Base-by-base conservation (phyloP, 2,329 filamentous ascomycete genomes). In the Clonostachys rosea region DNA sequence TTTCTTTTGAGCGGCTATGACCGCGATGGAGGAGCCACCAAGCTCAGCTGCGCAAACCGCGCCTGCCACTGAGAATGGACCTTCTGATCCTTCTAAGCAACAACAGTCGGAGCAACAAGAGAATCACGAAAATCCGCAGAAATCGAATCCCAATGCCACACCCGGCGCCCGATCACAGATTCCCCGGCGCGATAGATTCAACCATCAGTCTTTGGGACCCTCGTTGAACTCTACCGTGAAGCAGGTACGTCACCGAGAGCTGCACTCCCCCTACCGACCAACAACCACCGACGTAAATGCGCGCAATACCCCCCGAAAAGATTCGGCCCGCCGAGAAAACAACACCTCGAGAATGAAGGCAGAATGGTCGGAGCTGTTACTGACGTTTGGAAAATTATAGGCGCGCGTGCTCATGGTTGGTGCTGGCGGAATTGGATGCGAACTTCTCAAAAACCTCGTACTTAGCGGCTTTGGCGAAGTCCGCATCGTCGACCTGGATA, bases 351-450 rank as follows among this genome's bases (percentile, higher is more conserved):
- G 12, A 13, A 14, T 41, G 12, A 18, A 17, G 40, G 16, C 24
- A 14, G 35, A 20, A 24, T 41, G 40, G 43, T 11, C 46, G 7
- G 16, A 33, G 35, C 58, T 62, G 43, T 59, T 51, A 36, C 42
- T 30, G 24, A 30, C 24, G 4, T 3, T 3, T 10, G 9, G 9
- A 30, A 30, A 30, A 30, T 44, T 49, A 45, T 50, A 96, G 91
- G 81, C 90, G 51, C 87, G 86, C 53, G 86, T 96, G 46, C 78
- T 99, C 49, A 90, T 99, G 76, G 92, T 99, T 48, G 94, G 94
- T 59, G 94, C 94, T 47, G 94, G 94, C 52, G 94, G 94, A 52
- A 99, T 99, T 62, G 94, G 94, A 57, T 99, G 94, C 71, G 94
- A 99, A 71, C 79, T 99, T 8, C 82, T 99, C 54, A 99, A 99